Conservation (phyloP, 1,139 yeast genomes). For the Kazachstania sp. region DNA sequence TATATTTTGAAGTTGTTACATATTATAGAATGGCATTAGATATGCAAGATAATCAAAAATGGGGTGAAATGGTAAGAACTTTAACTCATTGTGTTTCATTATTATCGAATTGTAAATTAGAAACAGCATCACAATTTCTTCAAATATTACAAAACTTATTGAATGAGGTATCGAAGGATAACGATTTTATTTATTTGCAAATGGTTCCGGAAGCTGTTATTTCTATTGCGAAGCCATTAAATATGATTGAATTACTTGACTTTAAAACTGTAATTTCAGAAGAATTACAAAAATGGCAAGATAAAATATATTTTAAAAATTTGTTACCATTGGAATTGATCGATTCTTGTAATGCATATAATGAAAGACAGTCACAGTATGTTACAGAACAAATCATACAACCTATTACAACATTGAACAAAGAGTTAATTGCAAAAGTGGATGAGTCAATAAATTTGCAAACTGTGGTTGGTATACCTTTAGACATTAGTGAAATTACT, state of each 20-base stretch:
- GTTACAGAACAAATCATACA: slow-evolving; percentile 42
- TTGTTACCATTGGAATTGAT: slow-evolving; percentile 61
- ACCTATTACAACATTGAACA: slow-evolving; percentile 47
- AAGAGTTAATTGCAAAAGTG: slow-evolving; percentile 32
- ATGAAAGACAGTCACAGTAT: slow-evolving; percentile 54
- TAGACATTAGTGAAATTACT: not conserved
- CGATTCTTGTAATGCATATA: slow-evolving; percentile 59
- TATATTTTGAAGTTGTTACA: slow-evolving; percentile 65
- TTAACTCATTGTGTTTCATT: slow-evolving; percentile 4
- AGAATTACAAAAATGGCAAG: slow-evolving; percentile 10
- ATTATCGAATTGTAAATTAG: slow-evolving; percentile 25
- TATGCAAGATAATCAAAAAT: slow-evolving; percentile 42
- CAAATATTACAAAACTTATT: slow-evolving; percentile 40
- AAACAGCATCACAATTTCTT: slow-evolving; percentile 39
- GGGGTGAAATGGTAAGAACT: slow-evolving; percentile 46
- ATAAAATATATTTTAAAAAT: slow-evolving; percentile 39
- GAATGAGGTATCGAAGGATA: slow-evolving; percentile 63
- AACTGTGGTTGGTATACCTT: not conserved
- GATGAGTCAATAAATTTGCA: not conserved
- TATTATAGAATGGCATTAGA: slow-evolving; percentile 51
- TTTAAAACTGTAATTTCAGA: slow-evolving; percentile 32
- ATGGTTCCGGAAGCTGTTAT: slow-evolving; percentile 49
- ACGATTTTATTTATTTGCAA: slow-evolving; percentile 68
- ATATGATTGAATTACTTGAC: slow-evolving; percentile 47
- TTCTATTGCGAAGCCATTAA: slow-evolving; percentile 40